A percentile compares a stretch with the other conserved stretches of the same genome.
Evolutionary conservation across 441 rosid genomes (phyloP).

Genomic region (Geranium incanum): DNA sequence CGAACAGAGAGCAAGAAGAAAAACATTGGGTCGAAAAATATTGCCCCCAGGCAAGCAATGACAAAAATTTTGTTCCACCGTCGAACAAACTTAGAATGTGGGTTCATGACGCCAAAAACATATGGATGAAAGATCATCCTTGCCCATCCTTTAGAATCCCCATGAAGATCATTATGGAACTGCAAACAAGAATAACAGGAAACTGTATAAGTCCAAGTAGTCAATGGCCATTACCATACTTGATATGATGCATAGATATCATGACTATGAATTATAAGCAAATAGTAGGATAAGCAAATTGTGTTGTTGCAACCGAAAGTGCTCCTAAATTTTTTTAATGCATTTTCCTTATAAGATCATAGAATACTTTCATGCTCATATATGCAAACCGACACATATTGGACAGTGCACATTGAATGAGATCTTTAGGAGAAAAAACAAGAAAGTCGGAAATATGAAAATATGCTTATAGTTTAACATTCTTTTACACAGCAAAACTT

Average conservation of each 20-base stretch:
- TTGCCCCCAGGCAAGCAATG: slow-evolving; percentile 59
- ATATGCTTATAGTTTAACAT: too few species aligned
- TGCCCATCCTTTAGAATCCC: slow-evolving; percentile 81
- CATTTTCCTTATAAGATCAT: too few species aligned
- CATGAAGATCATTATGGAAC: slow-evolving; percentile 59
- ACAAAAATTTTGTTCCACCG: slow-evolving; percentile 62
- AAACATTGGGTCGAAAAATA: slow-evolving; percentile 74
- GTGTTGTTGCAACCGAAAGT: too few species aligned
- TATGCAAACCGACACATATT: too few species aligned
- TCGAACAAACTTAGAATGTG: slow-evolving; percentile 59
- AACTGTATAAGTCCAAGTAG: slow-evolving; percentile 9
- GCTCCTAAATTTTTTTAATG: too few species aligned
- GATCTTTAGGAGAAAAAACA: too few species aligned
- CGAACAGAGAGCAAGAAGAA: slow-evolving; percentile 50
- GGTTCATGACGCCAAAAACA: slow-evolving; percentile 73
- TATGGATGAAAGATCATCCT: slow-evolving; percentile 30
- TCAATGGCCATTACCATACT: too few species aligned
- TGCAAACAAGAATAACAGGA: slow-evolving; percentile 24
- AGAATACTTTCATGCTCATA: too few species aligned
- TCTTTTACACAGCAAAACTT: too few species aligned
- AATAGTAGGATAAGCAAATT: too few species aligned
- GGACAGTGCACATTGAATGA: too few species aligned
- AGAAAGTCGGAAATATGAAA: too few species aligned
- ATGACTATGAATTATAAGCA: not conserved
- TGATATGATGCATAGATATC: not conserved